Evolutionary conservation across 2,329 filamentous ascomycete species (phyloP).

Genomic region (Xylaria sp.): DNA sequence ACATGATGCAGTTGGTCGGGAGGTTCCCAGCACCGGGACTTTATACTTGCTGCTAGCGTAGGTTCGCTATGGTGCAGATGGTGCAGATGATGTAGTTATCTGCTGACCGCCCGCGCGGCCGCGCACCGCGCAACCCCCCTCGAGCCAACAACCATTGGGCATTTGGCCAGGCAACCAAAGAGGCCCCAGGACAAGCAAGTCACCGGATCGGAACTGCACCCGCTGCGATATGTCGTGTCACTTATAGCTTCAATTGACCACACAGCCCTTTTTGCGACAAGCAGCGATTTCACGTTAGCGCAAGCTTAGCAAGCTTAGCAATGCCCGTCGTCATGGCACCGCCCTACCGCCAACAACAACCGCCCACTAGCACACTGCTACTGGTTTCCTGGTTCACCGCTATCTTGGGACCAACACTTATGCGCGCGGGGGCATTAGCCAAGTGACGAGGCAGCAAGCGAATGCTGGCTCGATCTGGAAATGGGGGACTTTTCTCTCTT

Average conservation of each 20-base stretch:
- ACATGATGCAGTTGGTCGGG: not conserved
- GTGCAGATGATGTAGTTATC: slow-evolving; percentile 22
- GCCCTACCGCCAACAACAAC: slow-evolving; percentile 2
- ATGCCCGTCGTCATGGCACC: slow-evolving; percentile 13
- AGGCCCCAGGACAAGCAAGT: slow-evolving; percentile 10
- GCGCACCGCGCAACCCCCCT: not conserved
- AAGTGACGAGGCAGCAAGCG: slow-evolving; percentile 24
- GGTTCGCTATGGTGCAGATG: not conserved
- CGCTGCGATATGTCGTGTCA: slow-evolving; percentile 31
- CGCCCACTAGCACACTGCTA: not conserved
- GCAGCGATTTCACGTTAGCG: slow-evolving; percentile 19
- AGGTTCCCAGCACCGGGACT: not conserved
- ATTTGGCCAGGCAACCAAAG: slow-evolving; percentile 21
- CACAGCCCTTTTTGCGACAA: slow-evolving; percentile 14
- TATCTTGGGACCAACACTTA: slow-evolving; percentile 15
- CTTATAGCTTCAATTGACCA: slow-evolving; percentile 21
- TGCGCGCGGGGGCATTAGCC: slow-evolving; percentile 4
- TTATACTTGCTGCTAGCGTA: not conserved
- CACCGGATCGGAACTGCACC: slow-evolving; percentile 25
- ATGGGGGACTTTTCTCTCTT: slow-evolving; percentile 15
- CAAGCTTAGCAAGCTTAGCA: slow-evolving; percentile 17
- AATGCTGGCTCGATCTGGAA: slow-evolving; percentile 19
- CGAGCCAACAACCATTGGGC: not conserved
- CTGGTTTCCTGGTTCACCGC: slow-evolving; percentile 21
- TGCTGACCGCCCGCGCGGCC: slow-evolving; percentile 17